Evolutionary conservation across 371 early-diverging fungal genomes (phyloP).

Genomic region (Mortierella sp.): DNA sequence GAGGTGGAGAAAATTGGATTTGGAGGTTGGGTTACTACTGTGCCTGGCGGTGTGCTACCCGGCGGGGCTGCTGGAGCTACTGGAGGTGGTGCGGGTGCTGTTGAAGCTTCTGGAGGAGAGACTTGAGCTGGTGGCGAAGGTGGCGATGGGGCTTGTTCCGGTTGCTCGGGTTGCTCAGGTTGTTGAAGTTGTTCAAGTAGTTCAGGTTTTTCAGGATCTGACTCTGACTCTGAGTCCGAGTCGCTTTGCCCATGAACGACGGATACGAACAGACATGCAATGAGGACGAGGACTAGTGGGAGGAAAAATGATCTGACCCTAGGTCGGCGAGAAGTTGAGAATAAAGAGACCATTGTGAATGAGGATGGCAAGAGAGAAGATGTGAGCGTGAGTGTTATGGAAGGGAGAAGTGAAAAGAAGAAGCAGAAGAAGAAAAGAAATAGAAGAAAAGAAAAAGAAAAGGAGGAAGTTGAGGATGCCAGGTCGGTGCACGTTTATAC

Average conservation of each 20-base stretch:
- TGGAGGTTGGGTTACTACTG: constrained; percentile 7
- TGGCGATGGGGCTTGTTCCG: background rate
- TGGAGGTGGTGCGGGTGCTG: too few relatives aligned
- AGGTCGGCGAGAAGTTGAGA: background rate
- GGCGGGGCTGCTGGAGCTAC: background rate
- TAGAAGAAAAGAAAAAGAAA: background rate
- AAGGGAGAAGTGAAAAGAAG: constrained; percentile 17
- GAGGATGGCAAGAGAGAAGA: background rate
- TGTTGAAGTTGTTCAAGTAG: background rate
- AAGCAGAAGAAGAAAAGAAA: background rate
- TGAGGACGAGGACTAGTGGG: background rate
- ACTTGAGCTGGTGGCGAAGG: background rate
- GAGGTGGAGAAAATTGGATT: constrained; percentile 44
- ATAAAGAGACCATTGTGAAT: constrained; percentile 3
- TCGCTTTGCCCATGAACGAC: constrained; percentile 24
- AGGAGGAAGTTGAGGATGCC: background rate
- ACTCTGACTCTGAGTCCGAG: background rate
- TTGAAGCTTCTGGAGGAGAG: background rate
- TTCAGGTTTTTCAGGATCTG: background rate
- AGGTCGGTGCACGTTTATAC: background rate
- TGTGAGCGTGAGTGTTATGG: constrained; percentile 5
- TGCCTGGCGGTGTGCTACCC: background rate
- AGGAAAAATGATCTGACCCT: background rate
- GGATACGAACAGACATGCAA: constrained; percentile 13
- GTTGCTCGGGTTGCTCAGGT: background rate